Conservation (phyloP, 2,329 filamentous ascomycete genomes). For the Cordyceps tenuipes region DNA sequence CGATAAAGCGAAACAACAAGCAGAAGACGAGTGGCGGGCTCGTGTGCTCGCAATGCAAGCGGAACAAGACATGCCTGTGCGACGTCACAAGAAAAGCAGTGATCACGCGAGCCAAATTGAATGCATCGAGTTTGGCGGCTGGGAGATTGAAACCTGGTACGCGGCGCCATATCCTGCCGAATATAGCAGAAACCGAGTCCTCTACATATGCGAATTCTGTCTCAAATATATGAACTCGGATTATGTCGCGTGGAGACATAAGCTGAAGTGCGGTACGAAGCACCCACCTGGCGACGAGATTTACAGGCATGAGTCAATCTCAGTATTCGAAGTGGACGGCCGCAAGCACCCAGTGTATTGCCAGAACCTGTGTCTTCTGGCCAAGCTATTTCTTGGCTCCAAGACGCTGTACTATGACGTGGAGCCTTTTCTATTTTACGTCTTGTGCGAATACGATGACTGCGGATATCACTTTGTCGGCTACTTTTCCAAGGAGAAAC, state of each 20-base stretch:
- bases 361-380: constrained; percentile 90
- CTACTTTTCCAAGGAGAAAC: constrained; percentile 99
- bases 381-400: constrained; percentile 95
- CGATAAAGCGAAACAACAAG: constrained; percentile 80
- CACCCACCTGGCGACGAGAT: constrained; percentile 97
- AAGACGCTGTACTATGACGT: constrained; percentile 98
- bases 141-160: constrained; percentile 99
- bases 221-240: constrained; percentile 99
- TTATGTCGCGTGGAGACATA: constrained; percentile 96
- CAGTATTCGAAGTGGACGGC: constrained; percentile 95
- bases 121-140: constrained; percentile 95
- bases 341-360: constrained; percentile 98
- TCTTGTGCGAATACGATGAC: constrained; percentile 89
- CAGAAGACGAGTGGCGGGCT: constrained; percentile 84
- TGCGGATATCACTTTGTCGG: constrained; percentile 93
- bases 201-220: constrained; percentile 99
- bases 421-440: constrained; percentile 94
- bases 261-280: constrained; percentile 92
- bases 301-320: constrained; percentile 82
- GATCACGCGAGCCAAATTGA: constrained; percentile 94
- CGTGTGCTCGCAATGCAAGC: constrained; percentile 52
- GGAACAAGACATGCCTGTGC: constrained; percentile 52
- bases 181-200: constrained; percentile 88
- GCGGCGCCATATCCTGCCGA: constrained; percentile 96
- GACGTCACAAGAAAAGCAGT: constrained; percentile 65